A percentile compares a stretch with the other conserved stretches of the same genome.
Evolutionary conservation across 345 rosid species (phyloP).

Genomic region (Geranium brycei): DNA sequence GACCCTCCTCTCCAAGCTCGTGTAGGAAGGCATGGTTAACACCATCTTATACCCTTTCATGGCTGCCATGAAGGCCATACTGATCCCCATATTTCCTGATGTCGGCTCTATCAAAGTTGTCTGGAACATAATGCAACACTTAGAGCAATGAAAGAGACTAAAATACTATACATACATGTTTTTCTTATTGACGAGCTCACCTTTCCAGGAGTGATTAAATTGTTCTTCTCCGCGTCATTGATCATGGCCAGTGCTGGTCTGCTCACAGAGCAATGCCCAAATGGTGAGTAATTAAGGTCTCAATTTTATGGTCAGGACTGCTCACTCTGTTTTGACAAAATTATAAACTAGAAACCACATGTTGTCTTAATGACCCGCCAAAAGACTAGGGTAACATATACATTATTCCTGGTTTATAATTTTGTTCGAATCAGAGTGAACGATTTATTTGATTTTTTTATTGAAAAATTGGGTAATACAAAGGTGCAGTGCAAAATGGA

Average conservation of each 20-base stretch:
- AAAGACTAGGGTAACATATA: too few relatives aligned
- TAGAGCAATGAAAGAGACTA: neutral
- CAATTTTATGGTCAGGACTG: too few relatives aligned
- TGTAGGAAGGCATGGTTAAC: slow-evolving; percentile 95
- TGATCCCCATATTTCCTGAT: slow-evolving; percentile 95
- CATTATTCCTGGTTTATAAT: too few relatives aligned
- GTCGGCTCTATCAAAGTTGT: slow-evolving; percentile 91
- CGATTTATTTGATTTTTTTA: too few relatives aligned
- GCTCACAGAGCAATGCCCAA: neutral
- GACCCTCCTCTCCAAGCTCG: slow-evolving; percentile 93
- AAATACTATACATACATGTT: too few relatives aligned
- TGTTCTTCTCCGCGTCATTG: slow-evolving; percentile 65
- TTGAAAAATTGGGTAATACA: too few relatives aligned
- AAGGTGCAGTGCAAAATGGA: too few relatives aligned
- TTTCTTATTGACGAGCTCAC: slow-evolving; percentile 13
- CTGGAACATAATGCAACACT: slow-evolving; percentile 17
- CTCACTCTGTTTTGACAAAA: too few relatives aligned
- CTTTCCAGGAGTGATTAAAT: slow-evolving; percentile 63
- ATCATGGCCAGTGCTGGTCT: slow-evolving; percentile 88
- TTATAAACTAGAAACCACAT: too few relatives aligned
- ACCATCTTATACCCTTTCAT: slow-evolving; percentile 79
- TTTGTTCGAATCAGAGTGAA: too few relatives aligned
- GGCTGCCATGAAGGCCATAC: slow-evolving; percentile 92
- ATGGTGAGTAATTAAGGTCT: too few relatives aligned
- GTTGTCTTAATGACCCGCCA: too few relatives aligned